Base-by-base conservation (phyloP, 345 rosid genomes). In the Hibiscus trionum region DNA sequence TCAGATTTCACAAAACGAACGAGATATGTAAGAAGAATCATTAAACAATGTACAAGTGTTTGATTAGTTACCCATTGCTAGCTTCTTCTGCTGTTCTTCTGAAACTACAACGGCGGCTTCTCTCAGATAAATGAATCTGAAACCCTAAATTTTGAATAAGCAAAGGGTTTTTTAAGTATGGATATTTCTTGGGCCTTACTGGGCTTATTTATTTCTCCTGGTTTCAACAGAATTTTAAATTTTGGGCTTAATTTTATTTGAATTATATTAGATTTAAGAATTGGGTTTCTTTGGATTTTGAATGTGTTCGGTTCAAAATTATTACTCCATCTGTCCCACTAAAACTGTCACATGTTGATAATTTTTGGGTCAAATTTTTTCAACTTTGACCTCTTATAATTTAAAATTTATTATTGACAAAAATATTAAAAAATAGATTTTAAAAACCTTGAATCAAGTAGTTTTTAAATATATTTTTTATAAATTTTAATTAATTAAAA, bases 61-160 rank as follows among this genome's bases (percentile, higher is more conserved):
- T 8, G 24, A 0, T 11, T 1, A 24, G 29, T 60, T 71, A 71
- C 74, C 74, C 74, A 71, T 60, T 44, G 35, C 58, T 46, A 26
- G 21, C 44, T 71, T 16, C 67, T 24, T 26, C 15, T 24, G 73
- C 55, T 58, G 55, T 57, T 68, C 24, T 26, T 50, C 71, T 10
- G 31, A 35, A 3, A 37, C 42, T 37, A 5, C 71, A 53, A 69
- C 29, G 67, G 53, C 74, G 58, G 74, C 44, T 26, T 21, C 55
- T 4, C 46, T 39, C 63, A 17, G 24, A 33, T 49, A 8, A 14
- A 21, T 21, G 24, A 19, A 7, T 9, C 60, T 9, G 56, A 58
- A 71, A 71, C 73, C 73, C 73, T 71, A 71, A 39, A 5, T 12
- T 37, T 15, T 8, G 16, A 14, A 21, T 55, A 16, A 37, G 66